Conservation (phyloP, 1,284 basidiomycete genomes). For the Dichomitus squalens region DNA sequence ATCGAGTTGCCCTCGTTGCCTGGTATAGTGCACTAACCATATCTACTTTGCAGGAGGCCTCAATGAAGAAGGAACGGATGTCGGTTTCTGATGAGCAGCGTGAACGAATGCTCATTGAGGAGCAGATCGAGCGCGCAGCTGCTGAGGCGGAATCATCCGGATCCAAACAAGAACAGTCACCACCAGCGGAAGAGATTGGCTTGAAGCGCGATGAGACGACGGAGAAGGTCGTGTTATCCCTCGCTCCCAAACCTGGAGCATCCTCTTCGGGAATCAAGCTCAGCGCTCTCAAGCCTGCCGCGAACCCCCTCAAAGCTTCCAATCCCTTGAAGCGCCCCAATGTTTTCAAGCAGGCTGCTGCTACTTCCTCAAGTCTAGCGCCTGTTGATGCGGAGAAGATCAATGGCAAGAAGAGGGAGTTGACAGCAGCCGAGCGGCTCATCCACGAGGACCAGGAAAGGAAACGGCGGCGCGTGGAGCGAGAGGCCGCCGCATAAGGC, state of each 20-base stretch:
- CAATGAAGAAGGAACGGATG: conserved; percentile 89
- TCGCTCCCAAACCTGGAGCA: conserved; percentile 54
- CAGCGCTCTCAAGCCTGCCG: conserved; percentile 47
- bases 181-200: conserved; percentile 54
- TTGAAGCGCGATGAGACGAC: conserved; percentile 75
- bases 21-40: not conserved
- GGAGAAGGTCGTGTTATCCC: conserved; percentile 74
- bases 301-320: conserved; percentile 50
- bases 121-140: conserved; percentile 91
- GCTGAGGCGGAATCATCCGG: conserved; percentile 35
- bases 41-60: conserved; percentile 65
- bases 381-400: conserved; percentile 24
- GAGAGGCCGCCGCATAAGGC: conserved; percentile 40
- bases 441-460: conserved; percentile 88
- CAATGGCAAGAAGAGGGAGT: conserved; percentile 54
- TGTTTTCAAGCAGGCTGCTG: conserved; percentile 64
- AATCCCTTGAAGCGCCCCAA: conserved; percentile 71
- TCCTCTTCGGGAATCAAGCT: conserved; percentile 62
- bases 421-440: conserved; percentile 83
- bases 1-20: not conserved
- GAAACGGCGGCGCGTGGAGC: conserved; percentile 72
- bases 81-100: conserved; percentile 94
- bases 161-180: conserved; percentile 26
- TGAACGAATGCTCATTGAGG: conserved; percentile 86
- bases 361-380: conserved; percentile 14